These are phyloP conservation scores for Komagataella pseudopastoris DNA, from an alignment of 805 yeast species.

Conservation along the genomic window DNA sequence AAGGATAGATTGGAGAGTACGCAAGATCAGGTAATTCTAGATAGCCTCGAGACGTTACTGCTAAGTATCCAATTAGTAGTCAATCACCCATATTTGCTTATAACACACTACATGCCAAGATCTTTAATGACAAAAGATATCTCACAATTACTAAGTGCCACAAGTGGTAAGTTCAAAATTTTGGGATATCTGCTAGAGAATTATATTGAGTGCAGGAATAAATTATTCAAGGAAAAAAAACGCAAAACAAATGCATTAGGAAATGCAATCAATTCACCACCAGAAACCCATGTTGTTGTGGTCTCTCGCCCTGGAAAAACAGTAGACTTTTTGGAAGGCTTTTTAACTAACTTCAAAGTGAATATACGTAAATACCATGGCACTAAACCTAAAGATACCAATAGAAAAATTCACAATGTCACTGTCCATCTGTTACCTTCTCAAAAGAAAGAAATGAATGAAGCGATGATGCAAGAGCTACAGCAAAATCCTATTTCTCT, in stretches of 20 bases:
- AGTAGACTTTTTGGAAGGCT: slow-evolving; percentile 61
- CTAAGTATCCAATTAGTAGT: slow-evolving; percentile 68
- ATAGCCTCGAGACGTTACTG: slow-evolving; percentile 64
- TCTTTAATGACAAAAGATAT: slow-evolving; percentile 58
- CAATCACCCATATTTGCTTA: slow-evolving; percentile 78
- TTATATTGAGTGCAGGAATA: slow-evolving; percentile 11
- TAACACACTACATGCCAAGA: slow-evolving; percentile 79
- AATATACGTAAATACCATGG: slow-evolving; percentile 51
- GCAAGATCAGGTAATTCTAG: slow-evolving; percentile 47
- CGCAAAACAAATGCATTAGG: slow-evolving; percentile 1
- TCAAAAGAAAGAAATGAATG: slow-evolving; percentile 11
- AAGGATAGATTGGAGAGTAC: slow-evolving; percentile 10
- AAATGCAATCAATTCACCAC: slow-evolving; percentile 3
- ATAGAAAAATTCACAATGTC: slow-evolving; percentile 9
- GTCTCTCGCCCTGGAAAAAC: slow-evolving; percentile 58
- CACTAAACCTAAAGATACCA: slow-evolving; percentile 36
- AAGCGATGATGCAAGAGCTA: slow-evolving; percentile 4
- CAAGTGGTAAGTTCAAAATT: slow-evolving; percentile 75
- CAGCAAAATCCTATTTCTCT: slow-evolving; percentile 10
- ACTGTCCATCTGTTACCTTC: slow-evolving; percentile 31
- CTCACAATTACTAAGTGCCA: slow-evolving; percentile 55
- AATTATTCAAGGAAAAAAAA: slow-evolving; percentile 8
- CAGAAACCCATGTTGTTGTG: slow-evolving; percentile 43
- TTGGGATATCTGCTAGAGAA: slow-evolving; percentile 47
- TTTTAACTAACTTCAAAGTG: slow-evolving; percentile 48